Percentiles rank a stretch among this genome's conserved stretches.
These are phyloP conservation scores for Penicillium expansum DNA, from an alignment of 2,329 filamentous ascomycete species.

Conservation along the genomic window DNA sequence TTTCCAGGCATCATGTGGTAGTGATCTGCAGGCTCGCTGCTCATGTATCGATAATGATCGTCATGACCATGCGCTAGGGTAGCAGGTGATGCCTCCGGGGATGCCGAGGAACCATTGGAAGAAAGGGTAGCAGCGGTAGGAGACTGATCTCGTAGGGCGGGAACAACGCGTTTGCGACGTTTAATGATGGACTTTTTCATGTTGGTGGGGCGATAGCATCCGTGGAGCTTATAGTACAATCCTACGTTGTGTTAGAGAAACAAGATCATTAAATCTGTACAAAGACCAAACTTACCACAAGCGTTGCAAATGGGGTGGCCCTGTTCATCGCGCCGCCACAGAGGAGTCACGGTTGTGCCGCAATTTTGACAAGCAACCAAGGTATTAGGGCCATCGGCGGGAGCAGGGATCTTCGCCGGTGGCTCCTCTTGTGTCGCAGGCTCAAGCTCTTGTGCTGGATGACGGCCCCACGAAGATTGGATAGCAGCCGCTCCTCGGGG, in stretches of 20 bases:
- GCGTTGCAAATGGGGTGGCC: constrained; percentile 98
- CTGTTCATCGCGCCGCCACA: constrained; percentile 91
- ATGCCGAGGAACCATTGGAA: constrained; percentile 43
- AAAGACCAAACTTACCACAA: constrained; percentile 69
- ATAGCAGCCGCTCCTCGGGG: constrained; percentile 44
- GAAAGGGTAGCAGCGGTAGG: constrained; percentile 41
- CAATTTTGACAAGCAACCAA: constrained; percentile 97
- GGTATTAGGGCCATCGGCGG: constrained; percentile 44
- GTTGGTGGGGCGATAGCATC: constrained; percentile 86
- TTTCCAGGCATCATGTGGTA: constrained; percentile 43
- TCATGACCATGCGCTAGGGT: constrained; percentile 31
- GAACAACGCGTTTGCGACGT: constrained; percentile 88
- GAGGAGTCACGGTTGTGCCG: constrained; percentile 89
- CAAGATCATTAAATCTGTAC: not conserved
- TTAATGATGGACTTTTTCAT: constrained; percentile 99
- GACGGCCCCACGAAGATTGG: constrained; percentile 32
- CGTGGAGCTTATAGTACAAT: constrained; percentile 94
- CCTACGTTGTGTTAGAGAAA: constrained; percentile 52
- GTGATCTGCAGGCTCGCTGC: constrained; percentile 39
- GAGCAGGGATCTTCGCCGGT: constrained; percentile 19
- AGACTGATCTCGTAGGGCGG: constrained; percentile 59
- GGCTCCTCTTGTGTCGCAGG: constrained; percentile 26
- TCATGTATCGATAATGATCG: constrained; percentile 35
- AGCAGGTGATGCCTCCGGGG: constrained; percentile 41
- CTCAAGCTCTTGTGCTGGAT: constrained; percentile 31